These are phyloP conservation scores for Mortierella sp. DNA, from an alignment of 371 early-diverging fungal genomes.

Conservation along the genomic window DNA sequence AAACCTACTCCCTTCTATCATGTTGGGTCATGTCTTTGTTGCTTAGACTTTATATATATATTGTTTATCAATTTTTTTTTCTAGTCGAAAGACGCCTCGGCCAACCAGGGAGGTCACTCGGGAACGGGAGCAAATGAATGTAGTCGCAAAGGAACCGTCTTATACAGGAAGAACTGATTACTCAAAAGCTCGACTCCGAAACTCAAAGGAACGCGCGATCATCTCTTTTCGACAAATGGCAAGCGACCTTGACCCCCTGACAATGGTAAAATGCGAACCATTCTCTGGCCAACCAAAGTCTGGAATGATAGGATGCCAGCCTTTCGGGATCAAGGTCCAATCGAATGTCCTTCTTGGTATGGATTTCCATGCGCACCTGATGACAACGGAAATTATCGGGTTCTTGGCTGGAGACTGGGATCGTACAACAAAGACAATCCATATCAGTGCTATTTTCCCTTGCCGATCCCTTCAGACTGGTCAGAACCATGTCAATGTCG, in stretches of 20 bases:
- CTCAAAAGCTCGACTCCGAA: conserved; percentile 57
- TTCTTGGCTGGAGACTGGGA: conserved; percentile 86
- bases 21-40: not conserved
- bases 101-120: conserved; percentile 22
- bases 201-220: conserved; percentile 34
- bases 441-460: conserved; percentile 74
- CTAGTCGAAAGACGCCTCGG: conserved; percentile 30
- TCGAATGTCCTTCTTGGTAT: conserved; percentile 83
- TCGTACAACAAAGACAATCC: conserved; percentile 55
- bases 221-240: conserved; percentile 48
- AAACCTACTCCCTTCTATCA: too few species aligned
- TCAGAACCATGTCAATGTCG: conserved; percentile 85
- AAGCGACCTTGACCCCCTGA: conserved; percentile 73
- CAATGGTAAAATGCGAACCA: conserved; percentile 84
- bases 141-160: conserved; percentile 25
- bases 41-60: not conserved
- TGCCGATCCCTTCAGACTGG: conserved; percentile 78
- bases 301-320: conserved; percentile 74
- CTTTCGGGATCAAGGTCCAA: conserved; percentile 77
- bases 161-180: conserved; percentile 60
- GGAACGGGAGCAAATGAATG: conserved; percentile 3
- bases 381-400: conserved; percentile 89
- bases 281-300: conserved; percentile 79
- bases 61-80: not conserved
- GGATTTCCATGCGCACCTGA: conserved; percentile 91